Evolutionary conservation across 441 rosid genomes (phyloP), one percentile per base, ranked within the genome.

Genomic region (Jatropha multifida): DNA sequence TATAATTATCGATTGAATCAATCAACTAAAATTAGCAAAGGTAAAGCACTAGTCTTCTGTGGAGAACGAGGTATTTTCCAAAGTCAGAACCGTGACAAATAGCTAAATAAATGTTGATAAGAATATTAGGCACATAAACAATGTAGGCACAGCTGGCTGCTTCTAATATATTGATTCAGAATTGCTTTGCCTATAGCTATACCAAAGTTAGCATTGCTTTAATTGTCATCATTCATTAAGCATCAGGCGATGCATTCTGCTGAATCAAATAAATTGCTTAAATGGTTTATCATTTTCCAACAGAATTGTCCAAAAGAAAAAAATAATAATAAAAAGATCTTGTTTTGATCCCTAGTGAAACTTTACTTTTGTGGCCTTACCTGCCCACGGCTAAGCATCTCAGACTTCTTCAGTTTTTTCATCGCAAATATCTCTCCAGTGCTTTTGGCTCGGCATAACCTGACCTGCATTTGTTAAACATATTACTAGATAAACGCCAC

Each of bases 331-430:
- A 68, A 40, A 18, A 20, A 23, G 17, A 44, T 40, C 38, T n/a
- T 17, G 37, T 49, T 63, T 13, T 55, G 52, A 67, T 68, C 55
- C 52, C 52, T 58, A 62, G 49, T 40, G 54, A 71, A 76, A 49
- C 56, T 76, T 20, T 49, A 51, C 40, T 37, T 65, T 23, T 41
- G 41, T 68, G 32, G 60, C 56, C 62, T 81, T 78, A 92, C 98
- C 97, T 94, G 97, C 71, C 98, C 98, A 77, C 97, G 97, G 84
- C 95, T 92, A 86, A 94, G 97, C 98, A 92, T 94, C 78, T 94
- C 98, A 23, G 94, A 91, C 78, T 91, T 92, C 83, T 91, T 94
- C 85, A 94, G 75, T 78, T 94, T 94, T 90, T 94, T 94, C 97
- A 94, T 90, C 32, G 98, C 95, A 65, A 84, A 91, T 80, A 94